phyloP scores from a whole-genome alignment of 345 rosid genomes.

The Salix exigua region DNA sequence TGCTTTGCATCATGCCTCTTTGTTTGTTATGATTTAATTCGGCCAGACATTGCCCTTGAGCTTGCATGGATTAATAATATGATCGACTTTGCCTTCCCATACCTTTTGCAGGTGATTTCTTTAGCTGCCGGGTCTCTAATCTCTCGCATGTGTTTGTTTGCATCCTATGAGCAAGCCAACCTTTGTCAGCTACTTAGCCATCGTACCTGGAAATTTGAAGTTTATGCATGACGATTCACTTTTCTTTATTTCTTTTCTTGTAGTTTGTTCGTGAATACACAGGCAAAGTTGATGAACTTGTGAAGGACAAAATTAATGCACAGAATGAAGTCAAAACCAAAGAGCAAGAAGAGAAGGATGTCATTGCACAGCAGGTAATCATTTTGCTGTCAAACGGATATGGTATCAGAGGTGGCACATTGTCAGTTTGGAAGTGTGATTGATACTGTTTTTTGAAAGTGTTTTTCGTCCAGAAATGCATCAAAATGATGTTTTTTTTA shows the following conservation, averaged over 20 bases:
- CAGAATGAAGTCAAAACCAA: slow-evolving; percentile 61
- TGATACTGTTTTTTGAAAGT: too few species aligned
- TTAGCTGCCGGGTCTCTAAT: not conserved
- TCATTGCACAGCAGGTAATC: slow-evolving; percentile 76
- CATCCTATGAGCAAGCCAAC: not conserved
- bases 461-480: too few species aligned
- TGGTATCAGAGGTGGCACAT: not conserved
- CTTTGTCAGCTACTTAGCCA: not conserved
- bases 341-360: slow-evolving; percentile 75
- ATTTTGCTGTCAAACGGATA: not conserved
- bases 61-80: slow-evolving; percentile 88
- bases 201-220: not conserved
- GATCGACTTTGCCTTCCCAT: slow-evolving; percentile 88
- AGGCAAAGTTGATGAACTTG: slow-evolving; percentile 73
- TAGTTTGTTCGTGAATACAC: slow-evolving; percentile 80
- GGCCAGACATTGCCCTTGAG: slow-evolving; percentile 80
- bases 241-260: slow-evolving; percentile 1
- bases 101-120: slow-evolving; percentile 23
- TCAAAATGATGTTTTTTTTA: too few species aligned
- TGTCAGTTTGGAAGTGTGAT: too few species aligned
- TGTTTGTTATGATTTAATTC: slow-evolving; percentile 83
- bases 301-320: slow-evolving; percentile 73
- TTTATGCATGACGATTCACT: not conserved
- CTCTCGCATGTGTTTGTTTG: not conserved
- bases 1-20: slow-evolving; percentile 91